phyloP scores from a whole-genome alignment of 2,329 filamentous ascomycete genomes.

The Pleurostoma richardsiae region DNA sequence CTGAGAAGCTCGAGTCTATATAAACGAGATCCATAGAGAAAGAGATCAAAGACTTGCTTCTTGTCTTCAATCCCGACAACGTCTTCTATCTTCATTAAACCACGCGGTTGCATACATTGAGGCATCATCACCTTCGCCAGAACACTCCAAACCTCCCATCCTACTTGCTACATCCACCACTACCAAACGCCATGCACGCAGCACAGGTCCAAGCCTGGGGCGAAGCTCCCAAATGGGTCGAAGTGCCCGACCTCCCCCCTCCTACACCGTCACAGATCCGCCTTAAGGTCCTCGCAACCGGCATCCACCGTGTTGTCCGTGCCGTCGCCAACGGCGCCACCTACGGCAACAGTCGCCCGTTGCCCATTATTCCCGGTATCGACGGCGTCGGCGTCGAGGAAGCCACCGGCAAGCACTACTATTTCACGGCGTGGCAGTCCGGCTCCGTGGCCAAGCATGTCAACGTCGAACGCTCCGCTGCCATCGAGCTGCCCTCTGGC shows the following conservation, averaged over 20 bases:
- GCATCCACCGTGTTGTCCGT: neutral
- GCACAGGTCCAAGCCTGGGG: neutral
- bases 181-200: neutral
- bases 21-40: too few relatives aligned
- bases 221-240: neutral
- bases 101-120: too few relatives aligned
- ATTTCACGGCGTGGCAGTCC: conserved; percentile 35
- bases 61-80: too few relatives aligned
- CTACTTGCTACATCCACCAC: too few relatives aligned
- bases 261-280: neutral
- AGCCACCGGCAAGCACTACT: conserved; percentile 40
- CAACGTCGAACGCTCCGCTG: conserved; percentile 34
- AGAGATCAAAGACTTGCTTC: too few relatives aligned
- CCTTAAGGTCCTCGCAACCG: neutral
- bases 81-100: too few relatives aligned
- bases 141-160: too few relatives aligned
- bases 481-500: conserved; percentile 34
- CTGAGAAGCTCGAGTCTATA: too few relatives aligned
- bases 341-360: neutral
- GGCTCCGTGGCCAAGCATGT: conserved; percentile 42
- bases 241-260: neutral
- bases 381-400: conserved; percentile 46
- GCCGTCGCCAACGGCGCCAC: neutral
- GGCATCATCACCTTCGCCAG: too few relatives aligned
- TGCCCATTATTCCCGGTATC: conserved; percentile 32